Evolutionary conservation across 345 rosid genomes (phyloP), one percentile per base, ranked within the genome.

Genomic region (Theobroma cacao): DNA sequence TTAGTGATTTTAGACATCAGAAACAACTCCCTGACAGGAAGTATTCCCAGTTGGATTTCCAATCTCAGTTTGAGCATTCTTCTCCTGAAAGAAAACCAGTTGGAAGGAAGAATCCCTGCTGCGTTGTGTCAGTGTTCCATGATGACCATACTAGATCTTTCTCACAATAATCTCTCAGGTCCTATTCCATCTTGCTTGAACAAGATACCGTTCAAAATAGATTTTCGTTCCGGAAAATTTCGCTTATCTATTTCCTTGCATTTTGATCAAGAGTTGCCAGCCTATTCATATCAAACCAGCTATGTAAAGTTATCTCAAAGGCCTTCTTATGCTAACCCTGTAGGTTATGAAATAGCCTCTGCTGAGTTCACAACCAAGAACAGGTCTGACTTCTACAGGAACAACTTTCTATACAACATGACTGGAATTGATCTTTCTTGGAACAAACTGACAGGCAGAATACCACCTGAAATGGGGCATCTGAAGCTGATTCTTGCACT

Each of bases 351-450:
- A 11, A 61, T 28, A 33, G 38, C 66, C 33, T 26, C 7, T 61
- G 66, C 8, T n/a, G 38, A 61, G 68, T 85, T 38, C 83, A 80
- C 52, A 4, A 74, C 77, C 18, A 83, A 83, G 76, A 64, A 40
- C 2, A 38, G 30, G 4, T 69, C 78, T 8, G 63, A 71, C 24
- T 38, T 72, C 10, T 82, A 80, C 60, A 5, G 18, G 3, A 82
- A 77, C 7, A 22, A 10, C 2, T 28, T 45, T n/a, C 33, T 74
- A 0, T 1, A 2, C 0, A n/a, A 4, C 58, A 38, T 85, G 62
- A 61, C 78, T 0, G 87, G 85, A 26, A 52, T 82, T 0, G 83
- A 85, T 28, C 62, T 82, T 34, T 85, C 87, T 3, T 24, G 22
- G 9, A 85, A 85, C 20, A 77, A 58, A 9, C 53, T 82, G 14